Percentiles rank a stretch among this genome's conserved stretches.
phyloP scores from a whole-genome alignment of 2,329 filamentous ascomycete genomes.

The Rutstroemia sp. region DNA sequence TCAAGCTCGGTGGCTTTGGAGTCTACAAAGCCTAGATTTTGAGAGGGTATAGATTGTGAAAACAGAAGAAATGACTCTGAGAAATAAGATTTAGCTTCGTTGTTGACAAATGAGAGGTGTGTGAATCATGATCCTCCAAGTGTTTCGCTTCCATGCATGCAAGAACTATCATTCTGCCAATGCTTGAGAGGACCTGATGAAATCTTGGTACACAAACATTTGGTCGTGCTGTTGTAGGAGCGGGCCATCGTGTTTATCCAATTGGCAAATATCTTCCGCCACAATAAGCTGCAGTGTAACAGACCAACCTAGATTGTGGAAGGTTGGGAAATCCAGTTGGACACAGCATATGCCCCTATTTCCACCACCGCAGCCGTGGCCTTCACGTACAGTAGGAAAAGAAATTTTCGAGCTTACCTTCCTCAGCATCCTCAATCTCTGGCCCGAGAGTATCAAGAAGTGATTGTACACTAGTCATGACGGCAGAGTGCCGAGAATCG shows the following conservation, averaged over 20 bases:
- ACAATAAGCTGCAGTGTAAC: neutral
- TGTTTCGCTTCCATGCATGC: too few species aligned
- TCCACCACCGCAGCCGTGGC: neutral
- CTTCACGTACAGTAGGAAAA: conserved; percentile 7
- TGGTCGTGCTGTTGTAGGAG: too few species aligned
- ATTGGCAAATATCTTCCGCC: neutral
- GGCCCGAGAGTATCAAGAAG: conserved; percentile 38
- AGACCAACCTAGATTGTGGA: too few species aligned
- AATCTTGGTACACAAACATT: too few species aligned
- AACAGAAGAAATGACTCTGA: conserved; percentile 89
- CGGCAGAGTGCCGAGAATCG: neutral
- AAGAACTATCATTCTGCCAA: too few species aligned
- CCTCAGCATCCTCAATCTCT: conserved; percentile 49
- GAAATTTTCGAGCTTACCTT: conserved; percentile 39
- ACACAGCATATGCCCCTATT: too few species aligned
- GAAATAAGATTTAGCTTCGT: too few species aligned
- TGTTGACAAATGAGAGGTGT: too few species aligned
- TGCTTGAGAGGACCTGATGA: too few species aligned
- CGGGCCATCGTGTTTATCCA: neutral
- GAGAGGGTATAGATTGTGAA: conserved; percentile 64
- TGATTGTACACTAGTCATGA: conserved; percentile 20
- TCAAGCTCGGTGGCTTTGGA: conserved; percentile 57
- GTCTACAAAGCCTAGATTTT: conserved; percentile 81
- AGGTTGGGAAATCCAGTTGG: too few species aligned
- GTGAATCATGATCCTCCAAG: too few species aligned